Conservation (phyloP, 2,329 filamentous ascomycete genomes). For the Penicillium psychrosexuale region DNA sequence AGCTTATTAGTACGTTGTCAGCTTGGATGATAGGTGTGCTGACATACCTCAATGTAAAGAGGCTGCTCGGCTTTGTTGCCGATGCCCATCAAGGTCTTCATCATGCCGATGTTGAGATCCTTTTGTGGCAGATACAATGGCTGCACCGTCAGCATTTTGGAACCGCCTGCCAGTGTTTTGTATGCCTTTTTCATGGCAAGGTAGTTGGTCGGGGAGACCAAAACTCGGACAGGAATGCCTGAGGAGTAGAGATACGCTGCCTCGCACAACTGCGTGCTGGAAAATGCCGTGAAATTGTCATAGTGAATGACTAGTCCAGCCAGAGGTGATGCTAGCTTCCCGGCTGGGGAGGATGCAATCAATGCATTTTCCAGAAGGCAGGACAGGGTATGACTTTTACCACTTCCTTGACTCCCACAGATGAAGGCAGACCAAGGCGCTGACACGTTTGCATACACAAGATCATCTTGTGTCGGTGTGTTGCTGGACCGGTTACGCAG, state of each 20-base stretch:
- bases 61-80: conserved; percentile 42
- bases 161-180: conserved; percentile 32
- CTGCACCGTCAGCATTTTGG: conserved; percentile 36
- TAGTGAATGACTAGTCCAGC: conserved; percentile 58
- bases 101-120: conserved; percentile 52
- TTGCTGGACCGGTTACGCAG: not conserved
- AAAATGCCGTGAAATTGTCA: conserved; percentile 45
- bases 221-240: conserved; percentile 48
- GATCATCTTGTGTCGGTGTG: not conserved
- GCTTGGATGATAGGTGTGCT: not conserved
- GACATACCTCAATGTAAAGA: conserved; percentile 50
- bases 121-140: conserved; percentile 48
- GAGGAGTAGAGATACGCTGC: conserved; percentile 54
- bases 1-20: not conserved
- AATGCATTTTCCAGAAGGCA: conserved; percentile 53
- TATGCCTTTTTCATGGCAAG: conserved; percentile 45
- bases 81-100: conserved; percentile 57
- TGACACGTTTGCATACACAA: conserved; percentile 47
- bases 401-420: conserved; percentile 61
- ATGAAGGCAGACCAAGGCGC: conserved; percentile 59
- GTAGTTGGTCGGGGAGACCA: conserved; percentile 53
- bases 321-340: conserved; percentile 47
- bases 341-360: conserved; percentile 34
- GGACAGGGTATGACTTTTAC: conserved; percentile 60
- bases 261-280: conserved; percentile 49